Base-by-base conservation (phyloP, 176 grass and related monocot genomes). In the Aegilops umbellulata region DNA sequence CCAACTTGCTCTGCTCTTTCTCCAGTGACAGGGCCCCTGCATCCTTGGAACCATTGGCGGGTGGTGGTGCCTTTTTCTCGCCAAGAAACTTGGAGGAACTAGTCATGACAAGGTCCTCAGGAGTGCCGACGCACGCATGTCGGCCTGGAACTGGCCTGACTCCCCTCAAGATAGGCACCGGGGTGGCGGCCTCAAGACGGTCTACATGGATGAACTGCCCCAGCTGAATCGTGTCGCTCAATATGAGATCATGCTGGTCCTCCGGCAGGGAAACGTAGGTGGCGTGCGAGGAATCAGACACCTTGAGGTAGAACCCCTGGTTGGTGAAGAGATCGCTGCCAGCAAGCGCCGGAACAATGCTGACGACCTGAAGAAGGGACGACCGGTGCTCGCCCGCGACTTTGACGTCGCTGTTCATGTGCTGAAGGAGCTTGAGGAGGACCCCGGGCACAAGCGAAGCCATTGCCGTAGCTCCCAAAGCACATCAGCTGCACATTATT, bases 141-240 rank as follows among this genome's bases (percentile, higher is more conserved):
- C 90, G 69, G 5, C 97, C 94, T 4, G 90, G 94, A 79, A 98
- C 84, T 10, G 90, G 94, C 69, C 90, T 92, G 66, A 95, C 79
- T 17, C 97, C 97, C 77, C 85, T 91, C 49, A 94, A 74, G 74
- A 98, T 84, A 0, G 97, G 97, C 74, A 98, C 97, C 2, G 92
- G 97, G n/a, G 88, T 92, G 83, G 90, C 94, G 14, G 79, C 92
- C 82, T 94, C 88, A 44, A 98, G 72, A 79, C 88, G 84, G 10
- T 93, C 90, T 0, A 95, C 86, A 83, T 98, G 92, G 60, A 98
- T 83, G 77, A 95, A 98, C 64, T 98, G 97, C 16, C 97, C 97
- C 76, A 98, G 27, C 86, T 98, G 97, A 69, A 98, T 93, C 26
- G 90, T 94, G 81, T 98, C 94, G 29, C 97, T 98, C 75, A 94